A percentile compares a stretch with the other conserved stretches of the same genome.
Evolutionary conservation across 1,284 basidiomycete genomes (phyloP).

Genomic region (Naganishia cerealis): DNA sequence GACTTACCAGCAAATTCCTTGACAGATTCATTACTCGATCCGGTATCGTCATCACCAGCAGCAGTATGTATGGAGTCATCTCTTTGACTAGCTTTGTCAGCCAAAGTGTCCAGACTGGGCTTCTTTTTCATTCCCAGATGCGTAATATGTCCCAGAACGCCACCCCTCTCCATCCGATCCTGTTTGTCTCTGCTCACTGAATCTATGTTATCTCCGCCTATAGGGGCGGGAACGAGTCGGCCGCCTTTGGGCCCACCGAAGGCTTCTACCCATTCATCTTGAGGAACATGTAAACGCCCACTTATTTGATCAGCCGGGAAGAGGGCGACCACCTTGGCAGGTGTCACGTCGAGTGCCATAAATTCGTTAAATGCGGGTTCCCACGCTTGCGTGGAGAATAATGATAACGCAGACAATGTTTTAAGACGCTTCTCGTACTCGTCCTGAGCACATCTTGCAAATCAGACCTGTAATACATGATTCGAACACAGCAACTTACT

Average conservation of each 20-base stretch:
- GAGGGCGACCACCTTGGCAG: conserved; percentile 86
- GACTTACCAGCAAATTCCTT: conserved; percentile 33
- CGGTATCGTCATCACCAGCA: conserved; percentile 14
- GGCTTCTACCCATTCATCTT: conserved; percentile 72
- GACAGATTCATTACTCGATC: conserved; percentile 19
- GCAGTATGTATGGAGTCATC: conserved; percentile 8
- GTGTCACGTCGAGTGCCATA: conserved; percentile 83
- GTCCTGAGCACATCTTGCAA: conserved; percentile 52
- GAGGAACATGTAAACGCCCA: conserved; percentile 71
- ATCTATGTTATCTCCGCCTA: conserved; percentile 38
- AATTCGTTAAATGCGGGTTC: conserved; percentile 77
- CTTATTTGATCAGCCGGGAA: conserved; percentile 74
- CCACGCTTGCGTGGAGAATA: conserved; percentile 61
- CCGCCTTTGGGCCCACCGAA: conserved; percentile 71
- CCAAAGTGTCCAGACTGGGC: conserved; percentile 44
- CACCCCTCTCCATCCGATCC: conserved; percentile 12
- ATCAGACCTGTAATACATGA: neutral
- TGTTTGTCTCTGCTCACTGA: conserved; percentile 28
- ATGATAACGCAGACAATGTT: conserved; percentile 70
- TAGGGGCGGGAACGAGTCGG: conserved; percentile 45
- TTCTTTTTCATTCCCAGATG: conserved; percentile 42
- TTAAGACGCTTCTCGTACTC: conserved; percentile 63
- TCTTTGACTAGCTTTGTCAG: conserved; percentile 33
- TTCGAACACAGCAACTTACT: conserved; percentile 53
- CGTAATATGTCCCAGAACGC: conserved; percentile 41